phyloP scores from a whole-genome alignment of 2,329 filamentous ascomycete species.

The Aspergillus felis region DNA sequence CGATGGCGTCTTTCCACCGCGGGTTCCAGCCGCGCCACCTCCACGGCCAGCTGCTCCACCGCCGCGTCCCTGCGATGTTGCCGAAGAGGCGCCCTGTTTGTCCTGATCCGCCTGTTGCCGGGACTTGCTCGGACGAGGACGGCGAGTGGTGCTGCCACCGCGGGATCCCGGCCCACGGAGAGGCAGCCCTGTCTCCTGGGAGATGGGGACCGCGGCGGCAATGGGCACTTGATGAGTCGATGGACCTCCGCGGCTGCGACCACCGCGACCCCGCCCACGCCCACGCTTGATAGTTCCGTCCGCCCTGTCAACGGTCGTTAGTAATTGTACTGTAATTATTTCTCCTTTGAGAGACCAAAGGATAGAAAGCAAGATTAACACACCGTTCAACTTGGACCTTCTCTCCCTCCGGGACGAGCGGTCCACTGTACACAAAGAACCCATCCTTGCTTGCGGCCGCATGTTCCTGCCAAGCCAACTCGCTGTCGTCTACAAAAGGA shows the following conservation, averaged over 20 bases:
- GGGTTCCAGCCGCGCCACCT: constrained; percentile 19
- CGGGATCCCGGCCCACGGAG: constrained; percentile 68
- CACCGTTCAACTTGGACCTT: constrained; percentile 65
- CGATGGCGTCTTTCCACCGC: constrained; percentile 25
- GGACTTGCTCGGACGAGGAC: constrained; percentile 82
- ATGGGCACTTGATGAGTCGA: constrained; percentile 69
- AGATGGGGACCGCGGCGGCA: constrained; percentile 78
- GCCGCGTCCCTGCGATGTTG: constrained; percentile 25
- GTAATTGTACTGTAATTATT: background rate
- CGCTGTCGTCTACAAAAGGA: constrained; percentile 80
- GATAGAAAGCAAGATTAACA: constrained; percentile 19
- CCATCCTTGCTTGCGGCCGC: constrained; percentile 91
- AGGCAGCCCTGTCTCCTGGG: constrained; percentile 79
- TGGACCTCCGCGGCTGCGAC: constrained; percentile 53
- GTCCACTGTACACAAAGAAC: constrained; percentile 96
- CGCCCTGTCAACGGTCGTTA: constrained; percentile 48
- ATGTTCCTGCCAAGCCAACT: constrained; percentile 91
- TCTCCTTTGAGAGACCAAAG: too few species aligned
- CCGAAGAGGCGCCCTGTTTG: constrained; percentile 59
- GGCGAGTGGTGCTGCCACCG: constrained; percentile 69
- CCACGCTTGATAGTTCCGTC: constrained; percentile 67
- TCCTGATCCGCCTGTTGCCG: constrained; percentile 76
- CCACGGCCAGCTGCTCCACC: constrained; percentile 26
- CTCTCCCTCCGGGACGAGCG: constrained; percentile 80
- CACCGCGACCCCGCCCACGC: constrained; percentile 52